Percentiles rank a stretch among this genome's conserved stretches.
Conservation (phyloP, 495 filamentous ascomycete species). For the Xylaria castorea region DNA sequence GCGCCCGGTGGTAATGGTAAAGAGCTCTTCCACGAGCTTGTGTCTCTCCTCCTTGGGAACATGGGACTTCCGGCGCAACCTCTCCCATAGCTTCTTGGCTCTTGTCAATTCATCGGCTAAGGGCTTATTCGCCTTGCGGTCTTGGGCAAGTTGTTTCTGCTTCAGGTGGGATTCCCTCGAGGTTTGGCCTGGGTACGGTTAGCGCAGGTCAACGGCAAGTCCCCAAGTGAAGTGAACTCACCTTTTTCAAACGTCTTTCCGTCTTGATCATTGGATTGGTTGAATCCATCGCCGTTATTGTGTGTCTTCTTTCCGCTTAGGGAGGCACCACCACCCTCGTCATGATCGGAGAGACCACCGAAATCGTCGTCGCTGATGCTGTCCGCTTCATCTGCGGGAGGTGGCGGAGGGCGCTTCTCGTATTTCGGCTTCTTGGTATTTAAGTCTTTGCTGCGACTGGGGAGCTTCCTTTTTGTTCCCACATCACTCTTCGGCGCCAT, state of each 20-base stretch:
- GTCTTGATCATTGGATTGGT: slow-evolving; percentile 21
- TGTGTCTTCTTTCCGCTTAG: slow-evolving; percentile 26
- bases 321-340: slow-evolving; percentile 44
- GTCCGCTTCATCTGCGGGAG: slow-evolving; percentile 32
- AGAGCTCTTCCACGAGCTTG: slow-evolving; percentile 84
- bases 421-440: slow-evolving; percentile 57
- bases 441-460: slow-evolving; percentile 44
- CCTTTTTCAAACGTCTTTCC: slow-evolving; percentile 43
- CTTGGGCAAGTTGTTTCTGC: slow-evolving; percentile 84
- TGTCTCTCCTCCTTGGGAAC: slow-evolving; percentile 85
- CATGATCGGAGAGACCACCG: slow-evolving; percentile 46
- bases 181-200: slow-evolving; percentile 42
- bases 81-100: slow-evolving; percentile 97
- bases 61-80: slow-evolving; percentile 87
- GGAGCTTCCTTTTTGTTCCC: slow-evolving; percentile 51
- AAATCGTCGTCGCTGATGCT: slow-evolving; percentile 42
- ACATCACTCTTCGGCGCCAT: slow-evolving; percentile 42
- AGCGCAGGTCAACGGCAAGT: slow-evolving; percentile 16
- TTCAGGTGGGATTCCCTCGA: slow-evolving; percentile 90
- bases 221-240: slow-evolving; percentile 28
- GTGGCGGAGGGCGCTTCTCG: slow-evolving; percentile 40
- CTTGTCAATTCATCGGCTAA: slow-evolving; percentile 87
- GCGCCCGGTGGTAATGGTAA: slow-evolving; percentile 84
- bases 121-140: slow-evolving; percentile 91
- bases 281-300: slow-evolving; percentile 28